phyloP scores from a whole-genome alignment of 441 rosid genomes.

The Euphorbia corollata region DNA sequence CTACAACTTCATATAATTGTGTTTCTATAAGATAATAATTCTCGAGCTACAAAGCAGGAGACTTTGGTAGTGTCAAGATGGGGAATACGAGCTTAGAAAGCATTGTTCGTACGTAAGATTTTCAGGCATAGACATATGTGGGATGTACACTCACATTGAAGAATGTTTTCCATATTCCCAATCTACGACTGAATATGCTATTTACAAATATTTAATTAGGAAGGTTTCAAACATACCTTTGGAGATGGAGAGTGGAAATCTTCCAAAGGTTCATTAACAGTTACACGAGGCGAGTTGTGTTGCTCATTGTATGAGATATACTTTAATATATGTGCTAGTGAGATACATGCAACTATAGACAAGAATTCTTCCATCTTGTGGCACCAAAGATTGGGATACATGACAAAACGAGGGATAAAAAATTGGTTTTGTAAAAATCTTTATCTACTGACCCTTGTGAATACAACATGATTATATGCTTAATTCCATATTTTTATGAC shows the following conservation, averaged over 20 bases:
- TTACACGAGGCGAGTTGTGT: background rate
- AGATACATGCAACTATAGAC: background rate
- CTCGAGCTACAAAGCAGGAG: background rate
- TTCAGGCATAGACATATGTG: background rate
- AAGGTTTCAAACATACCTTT: background rate
- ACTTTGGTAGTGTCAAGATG: constrained; percentile 3
- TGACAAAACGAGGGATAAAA: background rate
- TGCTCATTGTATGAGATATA: background rate
- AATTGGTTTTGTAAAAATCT: too few species aligned
- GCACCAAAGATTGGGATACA: background rate
- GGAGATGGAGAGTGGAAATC: background rate
- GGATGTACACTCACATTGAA: background rate
- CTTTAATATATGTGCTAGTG: background rate
- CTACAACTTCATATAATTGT: background rate
- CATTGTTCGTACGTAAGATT: background rate
- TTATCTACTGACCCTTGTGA: too few species aligned
- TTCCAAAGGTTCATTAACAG: background rate
- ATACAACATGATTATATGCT: too few species aligned
- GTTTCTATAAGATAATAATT: too few species aligned
- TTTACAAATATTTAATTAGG: background rate
- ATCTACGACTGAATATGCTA: background rate
- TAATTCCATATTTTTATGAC: too few species aligned
- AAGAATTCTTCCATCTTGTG: background rate
- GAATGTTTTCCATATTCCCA: background rate
- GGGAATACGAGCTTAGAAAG: background rate